Base-by-base conservation (phyloP, 2,329 filamentous ascomycete genomes). In the Neurospora sp. region DNA sequence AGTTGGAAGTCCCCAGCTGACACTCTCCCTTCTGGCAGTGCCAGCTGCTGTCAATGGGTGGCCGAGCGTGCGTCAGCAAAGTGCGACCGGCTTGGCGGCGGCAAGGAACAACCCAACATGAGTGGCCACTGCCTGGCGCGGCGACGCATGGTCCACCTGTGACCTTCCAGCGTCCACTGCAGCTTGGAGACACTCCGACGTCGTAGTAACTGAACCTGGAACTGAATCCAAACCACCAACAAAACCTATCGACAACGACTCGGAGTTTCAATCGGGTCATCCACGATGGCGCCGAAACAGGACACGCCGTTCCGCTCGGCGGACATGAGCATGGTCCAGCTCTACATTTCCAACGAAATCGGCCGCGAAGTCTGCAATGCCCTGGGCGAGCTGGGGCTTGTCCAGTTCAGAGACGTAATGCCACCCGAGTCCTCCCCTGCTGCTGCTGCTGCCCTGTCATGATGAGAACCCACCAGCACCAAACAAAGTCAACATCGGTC, bases 291-390 rank as follows among this genome's bases (percentile, higher is more conserved):
- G 81, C 84, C 86, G 75, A 82, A 84, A 80, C 83, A 92, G 84
- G 93, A 98, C 84, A 97, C 94, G 82, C 92, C 97, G 85, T 98
- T 99, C 90, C 95, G 96, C 88, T 99, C 96, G 80, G 92, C 93
- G 92, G 92, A 97, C 83, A 99, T 99, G 96, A 97, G 93, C 87
- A 91, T 99, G 91, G 97, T 97, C 79, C 96, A 99, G 89, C 91
- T 99, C 78, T 99, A 98, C 83, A 96, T 99, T 78, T 93, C 96
- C 78, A 98, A 97, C 80, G 96, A 99, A 86, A 98, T 99, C 76
- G 95, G 96, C 77, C 90, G 96, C 79, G 96, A 99, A 84, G 95
- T 97, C 77, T 94, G 98, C 73, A 97, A 94, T 79, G 95, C 95
- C 70, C 86, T 99, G 74, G 96, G 96, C 79, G 96, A 99, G 87